Evolutionary conservation across 441 rosid species (phyloP), one percentile per base, ranked within the genome.

Genomic region (Populus hybrid): DNA sequence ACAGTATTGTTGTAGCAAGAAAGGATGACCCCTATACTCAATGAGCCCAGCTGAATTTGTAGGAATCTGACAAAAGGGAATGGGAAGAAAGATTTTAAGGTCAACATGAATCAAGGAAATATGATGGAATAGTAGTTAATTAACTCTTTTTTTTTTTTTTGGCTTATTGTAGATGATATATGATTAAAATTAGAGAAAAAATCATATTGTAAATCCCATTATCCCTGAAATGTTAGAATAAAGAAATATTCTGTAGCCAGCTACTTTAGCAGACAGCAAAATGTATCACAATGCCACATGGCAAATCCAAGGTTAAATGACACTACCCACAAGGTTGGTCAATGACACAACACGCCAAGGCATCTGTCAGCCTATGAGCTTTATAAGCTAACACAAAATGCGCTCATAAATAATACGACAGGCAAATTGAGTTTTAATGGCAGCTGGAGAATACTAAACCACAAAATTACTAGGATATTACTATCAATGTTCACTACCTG

Each of bases 1-100:
- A 81, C 99, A 95, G 80, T 95, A 95, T 81, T 92, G 92, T 82
- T 92, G 98, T 46, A 73, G 73, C 99, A 97, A 95, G 84, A 92
- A 92, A 46, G 98, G 99, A 87, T 95, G 99, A 35, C 92, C 97
- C 79, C 97, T 87, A 66, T 89, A 95, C 88, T 93, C 99, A 70
- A 92, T 91, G 38, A 93, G 93, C 74, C 99, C 95, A 46, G 83
- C 84, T 78, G 87, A 74, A 85, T 89, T 30, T 30, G 32, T 30
- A 30, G 32, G 32, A 30, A 30, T 30, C 32, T 30, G 32, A 30
- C 32, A 78, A 80, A 76, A 74, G 21, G 34, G 35, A 50, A 34
- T 26, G 57, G 10, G 20, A 72, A 77, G 63, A 40, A 70, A 21
- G 68, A 35, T 71, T 73, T 72, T 20, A 65, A 72, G 68, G 28